Conservation (phyloP, 228 moss, liverwort and hornwort species). For the Sphagnum fallax region DNA sequence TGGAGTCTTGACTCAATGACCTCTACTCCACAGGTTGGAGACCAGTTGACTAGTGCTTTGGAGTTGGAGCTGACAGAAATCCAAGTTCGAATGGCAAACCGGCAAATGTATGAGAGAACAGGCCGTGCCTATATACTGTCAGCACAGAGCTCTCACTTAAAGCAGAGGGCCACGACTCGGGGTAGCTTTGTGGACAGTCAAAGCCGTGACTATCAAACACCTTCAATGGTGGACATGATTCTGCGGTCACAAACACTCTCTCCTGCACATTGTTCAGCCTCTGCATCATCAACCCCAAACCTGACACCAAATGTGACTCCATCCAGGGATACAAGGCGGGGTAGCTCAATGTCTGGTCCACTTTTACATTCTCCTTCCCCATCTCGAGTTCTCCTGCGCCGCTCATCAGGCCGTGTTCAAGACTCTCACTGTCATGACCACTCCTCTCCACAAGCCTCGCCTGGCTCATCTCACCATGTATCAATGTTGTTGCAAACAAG, state of each 20-base stretch:
- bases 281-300: conserved; percentile 5
- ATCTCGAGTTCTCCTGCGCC: conserved; percentile 11
- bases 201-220: conserved; percentile 36
- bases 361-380: conserved; percentile 9
- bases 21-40: conserved; percentile 19
- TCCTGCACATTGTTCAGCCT: background rate
- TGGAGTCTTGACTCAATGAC: too few relatives aligned
- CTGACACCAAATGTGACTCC: conserved; percentile 2
- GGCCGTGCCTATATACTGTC: conserved; percentile 41
- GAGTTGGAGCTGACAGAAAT: conserved; percentile 32
- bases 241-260: conserved; percentile 26
- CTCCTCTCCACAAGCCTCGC: background rate
- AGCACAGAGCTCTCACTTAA: conserved; percentile 39
- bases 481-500: background rate
- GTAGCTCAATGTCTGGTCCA: conserved; percentile 1
- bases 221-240: conserved; percentile 38
- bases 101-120: conserved; percentile 35
- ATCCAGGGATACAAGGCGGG: conserved; percentile 3
- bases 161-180: conserved; percentile 33
- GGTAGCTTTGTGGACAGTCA: conserved; percentile 15
- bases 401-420: conserved; percentile 13
- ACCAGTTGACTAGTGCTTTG: conserved; percentile 22
- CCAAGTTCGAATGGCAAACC: conserved; percentile 28
- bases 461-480: background rate
- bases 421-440: conserved; percentile 9